Evolutionary conservation across 371 early-diverging fungal species (phyloP).

Genomic region (Mucor indicus): DNA sequence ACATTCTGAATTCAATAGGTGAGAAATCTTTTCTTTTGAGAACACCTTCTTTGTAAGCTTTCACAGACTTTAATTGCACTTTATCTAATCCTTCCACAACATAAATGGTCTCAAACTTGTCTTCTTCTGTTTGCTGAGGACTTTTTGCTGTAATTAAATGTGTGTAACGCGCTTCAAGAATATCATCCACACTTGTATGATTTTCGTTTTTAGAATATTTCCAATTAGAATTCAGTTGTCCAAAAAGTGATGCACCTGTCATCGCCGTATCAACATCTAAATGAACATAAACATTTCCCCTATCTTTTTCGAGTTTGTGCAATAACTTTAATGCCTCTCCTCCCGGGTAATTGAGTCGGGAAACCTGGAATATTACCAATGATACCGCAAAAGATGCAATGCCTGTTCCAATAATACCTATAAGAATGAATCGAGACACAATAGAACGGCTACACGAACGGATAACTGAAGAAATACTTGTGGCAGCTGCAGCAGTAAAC

Average conservation of each 20-base stretch:
- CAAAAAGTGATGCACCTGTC: slow-evolving; percentile 86
- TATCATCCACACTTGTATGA: slow-evolving; percentile 45
- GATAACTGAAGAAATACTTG: slow-evolving; percentile 23
- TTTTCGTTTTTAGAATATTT: slow-evolving; percentile 65
- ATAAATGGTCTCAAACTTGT: slow-evolving; percentile 42
- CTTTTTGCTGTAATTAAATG: slow-evolving; percentile 64
- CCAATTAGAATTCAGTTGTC: slow-evolving; percentile 49
- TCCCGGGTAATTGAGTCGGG: slow-evolving; percentile 87
- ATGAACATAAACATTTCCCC: slow-evolving; percentile 55
- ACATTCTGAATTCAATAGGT: slow-evolving; percentile 18
- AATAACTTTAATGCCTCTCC: slow-evolving; percentile 71
- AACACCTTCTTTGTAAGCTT: slow-evolving; percentile 7
- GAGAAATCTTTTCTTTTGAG: not conserved
- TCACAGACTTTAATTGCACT: slow-evolving; percentile 12
- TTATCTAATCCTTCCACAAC: slow-evolving; percentile 27
- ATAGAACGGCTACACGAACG: slow-evolving; percentile 14
- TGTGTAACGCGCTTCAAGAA: slow-evolving; percentile 55
- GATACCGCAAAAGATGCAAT: slow-evolving; percentile 33
- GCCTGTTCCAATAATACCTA: slow-evolving; percentile 20
- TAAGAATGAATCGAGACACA: slow-evolving; percentile 3
- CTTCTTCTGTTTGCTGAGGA: slow-evolving; percentile 30
- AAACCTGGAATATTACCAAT: slow-evolving; percentile 56
- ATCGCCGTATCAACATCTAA: slow-evolving; percentile 82
- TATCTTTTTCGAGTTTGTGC: slow-evolving; percentile 48
- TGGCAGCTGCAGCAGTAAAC: slow-evolving; percentile 75